These are phyloP conservation scores for Neurospora discreta DNA, from an alignment of 495 filamentous ascomycete species.

Conservation along the genomic window DNA sequence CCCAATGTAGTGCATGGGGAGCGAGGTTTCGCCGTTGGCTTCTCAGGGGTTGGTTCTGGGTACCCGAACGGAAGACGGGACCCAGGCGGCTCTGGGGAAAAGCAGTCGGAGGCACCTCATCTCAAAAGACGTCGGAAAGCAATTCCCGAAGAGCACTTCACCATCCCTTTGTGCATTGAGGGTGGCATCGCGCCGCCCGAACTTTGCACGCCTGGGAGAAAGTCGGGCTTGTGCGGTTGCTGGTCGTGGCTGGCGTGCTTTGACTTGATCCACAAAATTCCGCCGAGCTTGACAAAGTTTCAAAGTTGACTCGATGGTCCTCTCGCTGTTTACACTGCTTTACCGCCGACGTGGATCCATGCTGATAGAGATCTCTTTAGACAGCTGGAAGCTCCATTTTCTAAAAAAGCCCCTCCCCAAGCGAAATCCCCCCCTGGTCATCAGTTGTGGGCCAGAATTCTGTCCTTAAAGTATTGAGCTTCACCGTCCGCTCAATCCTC, in stretches of 20 bases:
- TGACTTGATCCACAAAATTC: neutral
- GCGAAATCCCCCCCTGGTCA: neutral
- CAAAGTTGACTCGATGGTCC: neutral
- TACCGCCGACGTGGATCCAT: neutral
- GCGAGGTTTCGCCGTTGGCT: neutral
- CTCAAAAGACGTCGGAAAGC: neutral
- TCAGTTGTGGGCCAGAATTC: neutral
- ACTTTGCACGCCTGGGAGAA: neutral
- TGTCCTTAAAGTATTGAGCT: neutral
- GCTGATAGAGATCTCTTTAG: neutral
- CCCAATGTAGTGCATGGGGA: neutral
- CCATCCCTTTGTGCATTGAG: neutral
- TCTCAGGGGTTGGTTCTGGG: neutral
- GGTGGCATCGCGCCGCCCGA: neutral
- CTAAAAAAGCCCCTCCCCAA: neutral
- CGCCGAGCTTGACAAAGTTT: neutral
- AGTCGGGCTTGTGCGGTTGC: neutral
- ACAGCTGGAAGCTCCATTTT: neutral
- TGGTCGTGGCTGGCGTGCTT: neutral
- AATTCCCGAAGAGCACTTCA: neutral
- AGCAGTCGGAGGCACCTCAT: neutral
- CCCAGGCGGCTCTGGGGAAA: neutral
- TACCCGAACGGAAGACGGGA: neutral
- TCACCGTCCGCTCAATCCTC: neutral
- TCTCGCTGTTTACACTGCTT: neutral